Evolutionary conservation across 768 basidiomycete genomes (phyloP), one percentile per base, ranked within the genome.

Genomic region (Naematelia aurantialba): DNA sequence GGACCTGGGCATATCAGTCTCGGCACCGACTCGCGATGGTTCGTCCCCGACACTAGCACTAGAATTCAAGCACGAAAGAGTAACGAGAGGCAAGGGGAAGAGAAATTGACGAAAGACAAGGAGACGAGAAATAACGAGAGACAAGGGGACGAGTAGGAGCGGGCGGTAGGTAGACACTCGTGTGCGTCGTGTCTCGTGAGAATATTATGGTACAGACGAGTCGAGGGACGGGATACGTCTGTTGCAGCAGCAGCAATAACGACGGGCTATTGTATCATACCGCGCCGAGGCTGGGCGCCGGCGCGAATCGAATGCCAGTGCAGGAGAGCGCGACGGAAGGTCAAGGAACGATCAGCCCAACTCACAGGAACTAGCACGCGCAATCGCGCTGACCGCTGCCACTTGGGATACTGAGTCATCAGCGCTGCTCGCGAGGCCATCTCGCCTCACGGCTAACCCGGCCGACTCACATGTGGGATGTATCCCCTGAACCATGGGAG

Each of bases 401-500:
- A 76, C 59, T 66, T 55, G 11, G 70, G 70, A 50, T 76, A 76
- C 74, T 76, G 53, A 14, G 3, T n/a, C 22, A 49, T 59, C 45
- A 62, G 56, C 48, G 45, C 24, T 5, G 8, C 1, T 24, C n/a
- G 29, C 46, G 2, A 12, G n/a, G n/a, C 1, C 11, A 3, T 0
- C 26, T n/a, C 8, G 53, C 14, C 10, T 22, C 14, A 22, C 30
- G 50, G 54, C 24, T 8, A 19, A 17, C n/a, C n/a, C n/a, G 19
- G 29, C 14, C 12, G 31, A 57, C 74, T 57, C 30, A 76, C 74
- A 60, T 76, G 69, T 47, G 74, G 74, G 17, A 74, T 71, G 42
- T 72, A 72, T 1, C 74, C 72, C 50, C 74, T 54, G 24, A 76
- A 39, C 62, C 68, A 72, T 4, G 74, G 74, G 3, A 76, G 51